Evolutionary conservation across 1,284 basidiomycete genomes (phyloP).

Genomic region (Apiotrichum laibachii): DNA sequence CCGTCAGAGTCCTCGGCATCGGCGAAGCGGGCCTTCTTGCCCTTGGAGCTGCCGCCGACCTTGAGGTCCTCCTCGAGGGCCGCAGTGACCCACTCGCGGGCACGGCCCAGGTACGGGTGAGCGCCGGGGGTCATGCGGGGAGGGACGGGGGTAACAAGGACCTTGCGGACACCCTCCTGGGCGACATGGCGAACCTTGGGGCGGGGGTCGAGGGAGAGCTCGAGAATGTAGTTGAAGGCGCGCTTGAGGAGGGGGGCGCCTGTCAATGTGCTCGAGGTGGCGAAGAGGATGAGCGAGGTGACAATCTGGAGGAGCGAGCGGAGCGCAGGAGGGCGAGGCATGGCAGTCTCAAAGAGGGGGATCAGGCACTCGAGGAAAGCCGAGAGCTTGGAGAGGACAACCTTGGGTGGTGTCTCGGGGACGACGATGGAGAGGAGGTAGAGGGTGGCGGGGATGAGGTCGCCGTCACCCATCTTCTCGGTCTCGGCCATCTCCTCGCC

Average conservation of each 20-base stretch:
- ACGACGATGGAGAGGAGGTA: constrained; percentile 78
- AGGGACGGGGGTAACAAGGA: constrained; percentile 69
- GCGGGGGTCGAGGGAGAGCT: constrained; percentile 77
- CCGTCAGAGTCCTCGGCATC: constrained; percentile 58
- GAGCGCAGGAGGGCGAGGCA: constrained; percentile 49
- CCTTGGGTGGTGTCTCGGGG: constrained; percentile 64
- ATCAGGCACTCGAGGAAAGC: constrained; percentile 63
- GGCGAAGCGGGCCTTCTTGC: constrained; percentile 60
- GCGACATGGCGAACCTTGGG: constrained; percentile 93
- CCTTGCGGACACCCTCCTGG: constrained; percentile 75
- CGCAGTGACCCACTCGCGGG: constrained; percentile 74
- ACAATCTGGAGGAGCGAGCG: constrained; percentile 55
- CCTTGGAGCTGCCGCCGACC: constrained; percentile 54
- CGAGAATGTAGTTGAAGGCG: constrained; percentile 70
- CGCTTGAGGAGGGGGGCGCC: constrained; percentile 64
- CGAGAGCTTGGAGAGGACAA: constrained; percentile 47
- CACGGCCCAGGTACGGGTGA: constrained; percentile 77
- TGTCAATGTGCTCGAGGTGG: constrained; percentile 62
- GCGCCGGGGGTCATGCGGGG: constrained; percentile 59
- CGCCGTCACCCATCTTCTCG: constrained; percentile 61
- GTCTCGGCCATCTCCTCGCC: constrained; percentile 46
- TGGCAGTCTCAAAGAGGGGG: constrained; percentile 62
- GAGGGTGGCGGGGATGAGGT: constrained; percentile 78
- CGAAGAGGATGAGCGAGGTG: constrained; percentile 72
- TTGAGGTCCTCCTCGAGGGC: constrained; percentile 67